Base-by-base conservation (phyloP, 768 basidiomycete genomes). In the Mrakia hoshinonis region DNA sequence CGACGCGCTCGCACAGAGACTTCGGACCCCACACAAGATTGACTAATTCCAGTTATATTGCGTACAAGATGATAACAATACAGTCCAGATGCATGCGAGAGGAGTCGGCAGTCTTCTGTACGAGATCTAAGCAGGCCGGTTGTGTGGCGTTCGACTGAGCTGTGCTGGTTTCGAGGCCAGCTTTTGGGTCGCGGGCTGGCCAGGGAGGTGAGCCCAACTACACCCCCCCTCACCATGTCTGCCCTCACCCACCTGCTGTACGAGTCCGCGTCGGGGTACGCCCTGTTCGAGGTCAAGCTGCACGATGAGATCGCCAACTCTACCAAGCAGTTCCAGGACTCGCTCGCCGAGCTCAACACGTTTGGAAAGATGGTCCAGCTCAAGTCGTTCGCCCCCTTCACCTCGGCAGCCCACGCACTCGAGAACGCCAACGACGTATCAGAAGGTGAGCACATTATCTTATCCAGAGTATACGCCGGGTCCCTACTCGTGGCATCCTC, bases 361-460 rank as follows among this genome's bases (percentile, higher is more conserved):
- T 91, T 94, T 80, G 96, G 98, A 77, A 87, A 93, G 81, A 90
- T 87, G 67, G 83, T 99, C 73, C 94, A 95, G 81, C 83, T 99
- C 70, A 92, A 94, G 80, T 91, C 92, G 46, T 82, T 98, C 62
- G 96, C 98, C 81, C 90, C 92, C 65, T 99, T 99, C 81, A 89
- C 89, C 29, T 94, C 93, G 38, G 98, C 96, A 15, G 96, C 92
- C 26, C 87, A 87, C 18, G 96, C 96, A 22, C 94, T 99, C 12
- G 96, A 98, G 81, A 96, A 99, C 79, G 87, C 97, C 76, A 91
- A 91, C 39, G 87, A 94, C 11, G 82, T 98, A 34, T 91, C 94
- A 78, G 88, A 87, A 62, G 93, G 95, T 75, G 92, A 96, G 82
- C 18, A 24, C 1, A 39, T 20, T 46, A 9, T 47, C 10, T 13